A percentile compares a stretch with the other conserved stretches of the same genome.
These are phyloP conservation scores for Apiospora koreana DNA, from an alignment of 2,329 filamentous ascomycete genomes.

Conservation along the genomic window DNA sequence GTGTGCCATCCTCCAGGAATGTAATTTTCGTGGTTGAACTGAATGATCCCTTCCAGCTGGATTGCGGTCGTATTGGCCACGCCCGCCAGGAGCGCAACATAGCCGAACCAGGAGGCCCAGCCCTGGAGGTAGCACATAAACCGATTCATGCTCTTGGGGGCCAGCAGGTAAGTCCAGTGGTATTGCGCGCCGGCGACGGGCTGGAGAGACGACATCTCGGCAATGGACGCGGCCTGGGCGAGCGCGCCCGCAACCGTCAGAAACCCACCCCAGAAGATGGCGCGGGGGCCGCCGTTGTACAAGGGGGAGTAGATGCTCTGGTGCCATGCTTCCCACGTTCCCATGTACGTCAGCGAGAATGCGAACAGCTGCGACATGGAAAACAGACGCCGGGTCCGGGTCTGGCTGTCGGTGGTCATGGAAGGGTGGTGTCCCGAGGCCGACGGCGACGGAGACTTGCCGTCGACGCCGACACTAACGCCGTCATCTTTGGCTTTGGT, in stretches of 20 bases:
- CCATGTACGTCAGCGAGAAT: neutral
- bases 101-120: neutral
- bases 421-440: neutral
- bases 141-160: neutral
- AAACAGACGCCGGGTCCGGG: neutral
- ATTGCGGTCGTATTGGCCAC: neutral
- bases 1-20: neutral
- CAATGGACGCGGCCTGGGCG: neutral
- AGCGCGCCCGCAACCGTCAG: neutral
- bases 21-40: neutral
- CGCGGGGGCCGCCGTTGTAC: neutral
- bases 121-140: neutral
- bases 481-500: neutral
- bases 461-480: neutral
- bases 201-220: neutral
- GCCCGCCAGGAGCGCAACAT: neutral
- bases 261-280: neutral
- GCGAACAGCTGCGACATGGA: neutral
- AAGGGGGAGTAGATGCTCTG: neutral
- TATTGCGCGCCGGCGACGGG: neutral
- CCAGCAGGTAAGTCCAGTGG: neutral
- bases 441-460: neutral
- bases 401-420: slow-evolving; percentile 2
- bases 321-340: neutral
- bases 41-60: neutral